A percentile compares a stretch with the other conserved stretches of the same genome.
These are phyloP conservation scores for Neocucurbitaria cava DNA, from an alignment of 2,329 filamentous ascomycete genomes.

Conservation along the genomic window DNA sequence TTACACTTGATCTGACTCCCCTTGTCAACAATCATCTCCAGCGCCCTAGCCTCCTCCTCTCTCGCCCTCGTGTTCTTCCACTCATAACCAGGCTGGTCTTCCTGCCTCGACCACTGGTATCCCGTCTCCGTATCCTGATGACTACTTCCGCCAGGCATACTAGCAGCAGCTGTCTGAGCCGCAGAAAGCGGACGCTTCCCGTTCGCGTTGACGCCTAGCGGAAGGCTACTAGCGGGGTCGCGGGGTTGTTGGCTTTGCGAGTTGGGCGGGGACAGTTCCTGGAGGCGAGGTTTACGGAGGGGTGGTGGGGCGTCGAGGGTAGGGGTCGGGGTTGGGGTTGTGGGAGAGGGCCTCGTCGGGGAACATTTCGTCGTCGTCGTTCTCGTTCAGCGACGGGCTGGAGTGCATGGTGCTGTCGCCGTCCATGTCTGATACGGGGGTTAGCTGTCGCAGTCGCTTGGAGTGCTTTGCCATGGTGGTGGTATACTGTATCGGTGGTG, in stretches of 20 bases:
- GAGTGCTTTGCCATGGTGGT: constrained; percentile 16
- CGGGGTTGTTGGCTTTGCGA: constrained; percentile 52
- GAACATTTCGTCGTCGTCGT: constrained; percentile 52
- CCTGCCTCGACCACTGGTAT: constrained; percentile 45
- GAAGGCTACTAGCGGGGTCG: constrained; percentile 25
- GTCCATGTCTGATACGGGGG: constrained; percentile 54
- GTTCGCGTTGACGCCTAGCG: constrained; percentile 40
- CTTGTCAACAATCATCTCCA: constrained; percentile 46
- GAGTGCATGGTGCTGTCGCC: constrained; percentile 65
- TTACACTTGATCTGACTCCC: constrained; percentile 43
- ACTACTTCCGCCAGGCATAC: constrained; percentile 5
- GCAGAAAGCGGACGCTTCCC: constrained; percentile 43
- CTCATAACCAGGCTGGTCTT: constrained; percentile 48
- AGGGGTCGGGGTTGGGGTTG: constrained; percentile 19
- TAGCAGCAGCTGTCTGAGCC: constrained; percentile 20
- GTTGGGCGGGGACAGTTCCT: constrained; percentile 63
- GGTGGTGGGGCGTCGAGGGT: constrained; percentile 52
- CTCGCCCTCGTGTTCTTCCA: constrained; percentile 47
- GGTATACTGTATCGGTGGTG: too few relatives aligned
- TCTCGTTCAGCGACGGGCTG: constrained; percentile 42
- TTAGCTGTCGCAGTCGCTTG: constrained; percentile 19
- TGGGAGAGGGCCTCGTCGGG: constrained; percentile 50
- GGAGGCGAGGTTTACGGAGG: constrained; percentile 32
- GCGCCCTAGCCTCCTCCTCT: constrained; percentile 45
- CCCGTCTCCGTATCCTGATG: constrained; percentile 39